Conservation (phyloP, 1,284 basidiomycete species). For the Malassezia arunalokei region DNA sequence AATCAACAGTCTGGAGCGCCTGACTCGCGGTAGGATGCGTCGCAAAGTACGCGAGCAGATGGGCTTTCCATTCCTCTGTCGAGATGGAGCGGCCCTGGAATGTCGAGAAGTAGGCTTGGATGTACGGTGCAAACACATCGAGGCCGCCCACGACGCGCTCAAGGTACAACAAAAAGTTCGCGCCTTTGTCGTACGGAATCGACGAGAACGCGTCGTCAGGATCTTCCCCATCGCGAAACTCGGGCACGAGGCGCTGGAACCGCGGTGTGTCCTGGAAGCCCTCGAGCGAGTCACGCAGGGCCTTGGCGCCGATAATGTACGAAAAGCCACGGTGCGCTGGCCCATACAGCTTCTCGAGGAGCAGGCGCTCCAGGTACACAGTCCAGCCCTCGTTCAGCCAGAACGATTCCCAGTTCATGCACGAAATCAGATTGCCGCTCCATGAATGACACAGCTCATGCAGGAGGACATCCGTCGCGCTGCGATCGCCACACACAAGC, state of each 20-base stretch:
- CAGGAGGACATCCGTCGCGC: slow-evolving; percentile 49
- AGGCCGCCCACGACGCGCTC: slow-evolving; percentile 72
- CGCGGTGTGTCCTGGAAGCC: slow-evolving; percentile 51
- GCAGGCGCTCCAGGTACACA: slow-evolving; percentile 77
- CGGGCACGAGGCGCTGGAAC: slow-evolving; percentile 73
- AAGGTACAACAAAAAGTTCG: slow-evolving; percentile 59
- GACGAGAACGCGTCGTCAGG: slow-evolving; percentile 50
- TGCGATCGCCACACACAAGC: slow-evolving; percentile 38
- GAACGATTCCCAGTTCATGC: slow-evolving; percentile 43
- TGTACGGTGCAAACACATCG: slow-evolving; percentile 52
- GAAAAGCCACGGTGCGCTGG: slow-evolving; percentile 68
- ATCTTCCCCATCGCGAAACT: slow-evolving; percentile 68
- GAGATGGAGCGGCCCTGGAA: slow-evolving; percentile 64
- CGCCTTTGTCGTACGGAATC: slow-evolving; percentile 64
- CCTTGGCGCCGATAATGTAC: slow-evolving; percentile 64
- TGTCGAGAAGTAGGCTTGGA: slow-evolving; percentile 60
- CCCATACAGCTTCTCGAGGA: slow-evolving; percentile 60
- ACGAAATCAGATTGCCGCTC: slow-evolving; percentile 42
- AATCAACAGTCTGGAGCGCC: slow-evolving; percentile 58
- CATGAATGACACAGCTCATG: slow-evolving; percentile 44
- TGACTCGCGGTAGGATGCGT: slow-evolving; percentile 47
- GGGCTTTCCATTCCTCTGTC: slow-evolving; percentile 73
- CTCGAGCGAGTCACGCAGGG: slow-evolving; percentile 61
- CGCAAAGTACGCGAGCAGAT: slow-evolving; percentile 69
- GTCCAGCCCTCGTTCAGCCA: slow-evolving; percentile 60